Evolutionary conservation across 148 eudicot genomes (phyloP), one percentile per base, ranked within the genome.

Genomic region (Pouteria glomerata): DNA sequence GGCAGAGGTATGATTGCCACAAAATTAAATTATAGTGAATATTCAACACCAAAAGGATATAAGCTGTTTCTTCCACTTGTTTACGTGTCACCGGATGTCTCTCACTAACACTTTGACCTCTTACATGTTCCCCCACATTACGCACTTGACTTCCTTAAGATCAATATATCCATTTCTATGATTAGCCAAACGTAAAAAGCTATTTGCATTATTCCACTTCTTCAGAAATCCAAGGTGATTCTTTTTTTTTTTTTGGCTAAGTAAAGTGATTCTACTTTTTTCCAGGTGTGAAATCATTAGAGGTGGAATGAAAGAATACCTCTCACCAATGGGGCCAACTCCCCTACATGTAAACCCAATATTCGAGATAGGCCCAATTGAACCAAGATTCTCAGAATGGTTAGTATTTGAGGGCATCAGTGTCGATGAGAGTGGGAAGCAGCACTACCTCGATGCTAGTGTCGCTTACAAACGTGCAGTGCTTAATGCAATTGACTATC

Each of bases 281-380:
- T 33, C 39, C 75, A 94, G 98, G 83, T 94, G 97, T 74, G 98
- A 94, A 24, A 89, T 94, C 67, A 91, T 94, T 71, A 80, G 93
- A 80, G 90, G 85, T 39, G 97, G 96, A 67, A 91, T 94, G 97
- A 91, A 89, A 83, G 90, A 91, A 71, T 94, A 91, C 84, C 88
- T 94, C 23, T 91, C 98, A 53, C 98, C 98, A 26, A 94, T 94
- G 98, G 97, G 98, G 37, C 98, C 98, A 7, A 89, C 98, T 73
- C 83, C 87, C 42, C 86, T 94, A 18, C 96, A 94, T 50, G 97
- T 94, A 14, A 94, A 89, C 77, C 98, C 98, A 15, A 89, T 94
- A 76, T 94, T 91, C 18, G 98, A 94, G 85, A 89, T 86, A 69
- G 98, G 97, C 19, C 97, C 98, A 0, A 83, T 94, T 16, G 97